Evolutionary conservation across 2,329 filamentous ascomycete genomes (phyloP), one percentile per base, ranked within the genome.

Genomic region (Ramularia collo-cygni): DNA sequence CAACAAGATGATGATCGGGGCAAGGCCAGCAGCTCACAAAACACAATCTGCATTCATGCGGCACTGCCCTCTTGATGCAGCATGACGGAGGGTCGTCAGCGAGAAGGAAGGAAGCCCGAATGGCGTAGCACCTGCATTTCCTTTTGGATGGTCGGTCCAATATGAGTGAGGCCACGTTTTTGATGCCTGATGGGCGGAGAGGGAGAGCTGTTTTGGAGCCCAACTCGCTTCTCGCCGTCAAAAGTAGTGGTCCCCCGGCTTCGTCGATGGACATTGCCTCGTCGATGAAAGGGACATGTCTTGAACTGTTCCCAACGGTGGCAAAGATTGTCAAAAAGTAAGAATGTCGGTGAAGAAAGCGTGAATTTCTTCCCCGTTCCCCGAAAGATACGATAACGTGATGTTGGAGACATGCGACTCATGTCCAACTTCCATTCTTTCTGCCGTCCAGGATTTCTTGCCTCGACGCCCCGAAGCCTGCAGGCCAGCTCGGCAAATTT

Each of bases 121-220:
- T 13, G 7, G 10, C 4, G 16, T 33, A 7, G 30, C 16, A 5
- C 2, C 13, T 33, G 31, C 31, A 16, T 1, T 33, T 18, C 31
- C 8, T 33, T n/a, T 33, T 16, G 19, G 6, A 15, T 16, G 10
- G 3, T 14, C 12, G 16, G 4, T n/a, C 10, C 13, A 13, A 19
- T 19, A 33, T n/a, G 9, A 12, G 31, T n/a, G 9, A 12, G 31
- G 9, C 31, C 31, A 33, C 31, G 31, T 33, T 33, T 35, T 15
- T 28, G 38, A 35, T 40, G 38, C 38, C 38, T 28, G 13, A 40
- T 31, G 26, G 24, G 19, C 19, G 17, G 29, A 27, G 21, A 31
- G 21, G 28, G 8, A 18, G 16, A 19, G 13, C 16, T 33, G 14
- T 31, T 5, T 35, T 24, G 38, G 16, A 10, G 28, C 29, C 28